Conservation (phyloP, 306 rosid genomes). For the Oxytropis ochrocephala region DNA sequence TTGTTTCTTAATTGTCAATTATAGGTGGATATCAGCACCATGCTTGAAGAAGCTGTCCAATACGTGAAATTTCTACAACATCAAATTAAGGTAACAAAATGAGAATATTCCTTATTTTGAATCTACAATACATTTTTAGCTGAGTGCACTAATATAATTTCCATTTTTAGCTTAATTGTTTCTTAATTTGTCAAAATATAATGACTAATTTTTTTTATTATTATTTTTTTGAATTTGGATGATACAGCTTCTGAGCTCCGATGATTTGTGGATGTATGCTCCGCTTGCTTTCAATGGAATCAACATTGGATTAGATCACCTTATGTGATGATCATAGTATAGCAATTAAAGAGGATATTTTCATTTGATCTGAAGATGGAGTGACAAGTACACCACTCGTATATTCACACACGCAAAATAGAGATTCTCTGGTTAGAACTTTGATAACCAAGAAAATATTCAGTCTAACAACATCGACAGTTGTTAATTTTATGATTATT, state of each 20-base stretch:
- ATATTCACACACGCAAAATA: too few relatives aligned
- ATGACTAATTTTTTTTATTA: not conserved
- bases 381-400: too few relatives aligned
- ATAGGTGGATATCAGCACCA: slow-evolving; percentile 82
- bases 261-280: slow-evolving; percentile 93
- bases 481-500: not conserved
- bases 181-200: not conserved
- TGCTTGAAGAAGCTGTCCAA: slow-evolving; percentile 93
- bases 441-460: too few relatives aligned
- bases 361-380: too few relatives aligned
- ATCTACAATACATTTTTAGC: not conserved
- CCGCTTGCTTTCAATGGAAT: slow-evolving; percentile 80
- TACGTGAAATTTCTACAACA: slow-evolving; percentile 82
- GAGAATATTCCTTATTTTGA: not conserved
- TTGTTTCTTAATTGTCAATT: not conserved
- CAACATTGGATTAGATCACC: slow-evolving; percentile 53
- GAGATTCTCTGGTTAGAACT: too few relatives aligned
- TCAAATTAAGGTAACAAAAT: slow-evolving; percentile 69
- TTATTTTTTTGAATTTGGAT: slow-evolving; percentile 13
- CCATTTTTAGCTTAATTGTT: too few relatives aligned
- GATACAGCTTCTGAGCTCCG: slow-evolving; percentile 76
- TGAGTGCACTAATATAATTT: not conserved
- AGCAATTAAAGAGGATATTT: not conserved
- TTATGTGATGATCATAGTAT: slow-evolving; percentile 8
- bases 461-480: not conserved